A percentile compares a stretch with the other conserved stretches of the same genome.
Conservation (phyloP, 2,329 filamentous ascomycete species). For the Fusarium verticillioides region DNA sequence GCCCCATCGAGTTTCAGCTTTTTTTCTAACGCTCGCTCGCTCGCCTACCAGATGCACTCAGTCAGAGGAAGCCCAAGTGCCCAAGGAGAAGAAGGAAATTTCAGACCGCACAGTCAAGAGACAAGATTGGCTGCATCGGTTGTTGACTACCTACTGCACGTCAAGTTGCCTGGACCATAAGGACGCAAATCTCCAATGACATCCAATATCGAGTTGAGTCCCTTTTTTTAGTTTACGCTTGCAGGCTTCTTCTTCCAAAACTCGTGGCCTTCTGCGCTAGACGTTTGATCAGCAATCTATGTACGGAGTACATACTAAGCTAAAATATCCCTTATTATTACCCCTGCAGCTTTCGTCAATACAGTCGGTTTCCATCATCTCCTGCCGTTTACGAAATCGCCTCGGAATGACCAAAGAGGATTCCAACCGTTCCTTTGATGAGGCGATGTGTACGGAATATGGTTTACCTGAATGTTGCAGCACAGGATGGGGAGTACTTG, state of each 20-base stretch:
- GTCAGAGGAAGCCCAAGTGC: neutral
- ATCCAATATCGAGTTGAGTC: slow-evolving; percentile 6
- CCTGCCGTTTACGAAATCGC: slow-evolving; percentile 29
- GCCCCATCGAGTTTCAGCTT: slow-evolving; percentile 36
- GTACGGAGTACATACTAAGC: neutral
- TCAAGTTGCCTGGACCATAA: slow-evolving; percentile 40
- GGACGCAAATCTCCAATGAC: slow-evolving; percentile 1
- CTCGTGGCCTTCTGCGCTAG: slow-evolving; percentile 17
- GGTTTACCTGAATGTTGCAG: slow-evolving; percentile 42
- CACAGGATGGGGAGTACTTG: neutral
- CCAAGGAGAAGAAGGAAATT: neutral
- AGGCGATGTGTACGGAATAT: neutral
- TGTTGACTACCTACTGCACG: slow-evolving; percentile 39
- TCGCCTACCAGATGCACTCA: slow-evolving; percentile 9
- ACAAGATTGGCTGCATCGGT: slow-evolving; percentile 9
- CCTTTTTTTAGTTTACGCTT: slow-evolving; percentile 37
- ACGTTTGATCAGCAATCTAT: slow-evolving; percentile 10
- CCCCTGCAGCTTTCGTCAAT: slow-evolving; percentile 33
- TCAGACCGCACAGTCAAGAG: slow-evolving; percentile 13
- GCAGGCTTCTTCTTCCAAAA: slow-evolving; percentile 1
- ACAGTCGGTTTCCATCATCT: slow-evolving; percentile 14
- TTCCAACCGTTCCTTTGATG: slow-evolving; percentile 25
- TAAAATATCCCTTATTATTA: neutral
- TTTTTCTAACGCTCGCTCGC: slow-evolving; percentile 17
- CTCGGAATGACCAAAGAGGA: slow-evolving; percentile 22